phyloP scores from a whole-genome alignment of 2,329 filamentous ascomycete genomes.

The Cryphonectria radicalis region DNA sequence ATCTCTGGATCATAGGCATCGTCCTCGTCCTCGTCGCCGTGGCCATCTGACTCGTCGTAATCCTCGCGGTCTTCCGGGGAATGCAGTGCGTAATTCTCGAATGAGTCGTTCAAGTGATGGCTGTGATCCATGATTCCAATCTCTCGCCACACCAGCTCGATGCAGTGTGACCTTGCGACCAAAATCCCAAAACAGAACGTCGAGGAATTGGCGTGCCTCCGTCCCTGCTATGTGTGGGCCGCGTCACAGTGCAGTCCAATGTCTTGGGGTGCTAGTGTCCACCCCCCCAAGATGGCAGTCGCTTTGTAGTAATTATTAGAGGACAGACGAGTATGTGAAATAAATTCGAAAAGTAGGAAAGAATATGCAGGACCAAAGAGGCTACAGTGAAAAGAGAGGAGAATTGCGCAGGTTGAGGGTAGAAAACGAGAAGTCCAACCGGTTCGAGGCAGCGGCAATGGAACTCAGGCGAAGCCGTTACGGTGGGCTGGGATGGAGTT shows the following conservation, averaged over 20 bases:
- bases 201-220: not conserved
- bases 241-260: not conserved
- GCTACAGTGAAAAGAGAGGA: not conserved
- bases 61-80: constrained; percentile 20
- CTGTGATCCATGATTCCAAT: constrained; percentile 12
- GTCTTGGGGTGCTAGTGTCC: not conserved
- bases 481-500: not conserved
- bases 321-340: not conserved
- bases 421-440: not conserved
- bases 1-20: constrained; percentile 19
- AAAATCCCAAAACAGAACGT: not conserved
- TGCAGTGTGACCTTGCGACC: not conserved
- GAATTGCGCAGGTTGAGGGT: not conserved
- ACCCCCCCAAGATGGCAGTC: not conserved
- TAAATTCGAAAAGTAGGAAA: not conserved
- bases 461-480: not conserved
- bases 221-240: not conserved
- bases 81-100: not conserved
- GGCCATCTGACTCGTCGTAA: constrained; percentile 15
- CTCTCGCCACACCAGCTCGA: not conserved
- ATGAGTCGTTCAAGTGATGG: constrained; percentile 12
- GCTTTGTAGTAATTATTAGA: not conserved
- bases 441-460: not conserved
- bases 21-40: constrained; percentile 16
- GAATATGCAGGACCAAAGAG: not conserved